Conservation (phyloP, 2,329 filamentous ascomycete genomes). For the Aspergillus awamori region DNA sequence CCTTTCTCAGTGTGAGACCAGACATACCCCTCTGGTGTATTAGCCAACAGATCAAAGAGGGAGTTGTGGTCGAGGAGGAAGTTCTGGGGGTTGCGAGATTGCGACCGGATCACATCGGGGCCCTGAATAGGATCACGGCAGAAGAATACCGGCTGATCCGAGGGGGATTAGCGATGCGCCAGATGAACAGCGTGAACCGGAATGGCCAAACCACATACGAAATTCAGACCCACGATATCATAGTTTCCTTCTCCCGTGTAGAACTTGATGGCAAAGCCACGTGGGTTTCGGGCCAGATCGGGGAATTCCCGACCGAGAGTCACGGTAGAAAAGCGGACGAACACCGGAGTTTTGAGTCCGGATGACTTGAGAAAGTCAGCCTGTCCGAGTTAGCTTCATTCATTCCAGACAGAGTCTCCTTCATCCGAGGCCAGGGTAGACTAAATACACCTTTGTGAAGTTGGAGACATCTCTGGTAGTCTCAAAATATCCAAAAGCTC, state of each 20-base stretch:
- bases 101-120: slow-evolving; percentile 53
- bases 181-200: no score
- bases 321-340: slow-evolving; percentile 51
- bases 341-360: slow-evolving; percentile 49
- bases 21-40: slow-evolving; percentile 47
- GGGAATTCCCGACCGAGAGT: slow-evolving; percentile 48
- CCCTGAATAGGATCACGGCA: slow-evolving; percentile 53
- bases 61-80: slow-evolving; percentile 55
- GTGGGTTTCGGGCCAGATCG: slow-evolving; percentile 51
- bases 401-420: no score
- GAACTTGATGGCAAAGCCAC: slow-evolving; percentile 56
- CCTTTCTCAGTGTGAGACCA: background rate
- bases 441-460: slow-evolving; percentile 15
- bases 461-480: slow-evolving; percentile 26
- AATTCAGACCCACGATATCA: slow-evolving; percentile 54
- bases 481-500: slow-evolving; percentile 32
- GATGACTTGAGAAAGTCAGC: slow-evolving; percentile 46
- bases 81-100: slow-evolving; percentile 51
- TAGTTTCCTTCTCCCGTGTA: slow-evolving; percentile 55
- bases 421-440: no score
- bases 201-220: slow-evolving; percentile 26
- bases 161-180: no score
- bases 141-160: slow-evolving; percentile 51
- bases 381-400: slow-evolving; percentile 8
- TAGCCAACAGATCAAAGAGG: slow-evolving; percentile 53